Evolutionary conservation across 2,329 filamentous ascomycete genomes (phyloP).

Genomic region (Ceratocystis albifundus): DNA sequence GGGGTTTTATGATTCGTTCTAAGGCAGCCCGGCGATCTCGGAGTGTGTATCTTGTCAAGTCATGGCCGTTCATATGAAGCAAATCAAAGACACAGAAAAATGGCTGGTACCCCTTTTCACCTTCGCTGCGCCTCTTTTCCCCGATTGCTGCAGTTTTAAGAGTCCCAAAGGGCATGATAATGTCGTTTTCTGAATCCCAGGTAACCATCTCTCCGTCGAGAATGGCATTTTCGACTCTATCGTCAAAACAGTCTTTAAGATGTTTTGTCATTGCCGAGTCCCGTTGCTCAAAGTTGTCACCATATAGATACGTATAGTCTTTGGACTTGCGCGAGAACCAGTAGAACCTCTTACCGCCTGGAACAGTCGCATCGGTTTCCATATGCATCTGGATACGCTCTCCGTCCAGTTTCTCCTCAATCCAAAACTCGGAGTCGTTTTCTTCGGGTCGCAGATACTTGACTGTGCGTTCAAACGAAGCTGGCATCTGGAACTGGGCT

Average conservation of each 20-base stretch:
- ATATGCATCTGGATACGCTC: slow-evolving; percentile 97
- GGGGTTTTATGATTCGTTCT: slow-evolving; percentile 12
- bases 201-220: slow-evolving; percentile 98
- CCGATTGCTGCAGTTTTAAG: slow-evolving; percentile 81
- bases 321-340: slow-evolving; percentile 97
- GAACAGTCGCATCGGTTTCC: slow-evolving; percentile 53
- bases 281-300: slow-evolving; percentile 60
- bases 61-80: slow-evolving; percentile 69
- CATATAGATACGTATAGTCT: slow-evolving; percentile 92
- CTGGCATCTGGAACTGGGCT: slow-evolving; percentile 78
- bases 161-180: slow-evolving; percentile 79
- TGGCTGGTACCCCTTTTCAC: slow-evolving; percentile 49
- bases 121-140: slow-evolving; percentile 54
- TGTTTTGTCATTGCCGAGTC: slow-evolving; percentile 70
- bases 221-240: slow-evolving; percentile 72
- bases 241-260: slow-evolving; percentile 62
- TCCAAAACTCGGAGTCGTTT: slow-evolving; percentile 75
- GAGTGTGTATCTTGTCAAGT: slow-evolving; percentile 71
- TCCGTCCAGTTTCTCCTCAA: slow-evolving; percentile 94
- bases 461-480: slow-evolving; percentile 66
- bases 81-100: slow-evolving; percentile 85
- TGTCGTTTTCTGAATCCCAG: slow-evolving; percentile 80
- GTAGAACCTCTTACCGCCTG: slow-evolving; percentile 61
- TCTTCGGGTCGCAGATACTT: slow-evolving; percentile 52
- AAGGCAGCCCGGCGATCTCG: slow-evolving; percentile 69